These are phyloP conservation scores for Sugiyamaella novakii DNA, from an alignment of 1,139 yeast species.

Conservation along the genomic window DNA sequence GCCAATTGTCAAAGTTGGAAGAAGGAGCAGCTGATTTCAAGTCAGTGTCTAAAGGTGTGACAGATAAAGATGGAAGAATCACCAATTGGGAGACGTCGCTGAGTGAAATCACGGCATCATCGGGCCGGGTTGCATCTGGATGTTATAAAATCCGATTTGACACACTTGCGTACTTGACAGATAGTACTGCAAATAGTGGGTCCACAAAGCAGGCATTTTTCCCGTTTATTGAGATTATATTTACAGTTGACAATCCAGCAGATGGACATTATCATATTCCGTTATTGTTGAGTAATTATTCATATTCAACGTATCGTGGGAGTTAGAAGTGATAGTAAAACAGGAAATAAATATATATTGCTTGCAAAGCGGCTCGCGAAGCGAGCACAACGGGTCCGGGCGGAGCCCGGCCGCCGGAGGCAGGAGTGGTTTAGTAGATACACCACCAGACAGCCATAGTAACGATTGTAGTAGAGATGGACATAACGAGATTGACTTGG, in stretches of 20 bases:
- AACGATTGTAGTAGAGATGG: constrained; percentile 38
- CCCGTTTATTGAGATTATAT: constrained; percentile 80
- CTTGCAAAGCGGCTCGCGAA: constrained; percentile 1
- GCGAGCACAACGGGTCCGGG: constrained; percentile 16
- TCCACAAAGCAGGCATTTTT: constrained; percentile 53
- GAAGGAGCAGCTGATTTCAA: constrained; percentile 32
- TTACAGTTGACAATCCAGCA: constrained; percentile 64
- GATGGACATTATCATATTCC: constrained; percentile 88
- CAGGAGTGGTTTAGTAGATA: neutral
- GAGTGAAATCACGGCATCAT: constrained; percentile 10
- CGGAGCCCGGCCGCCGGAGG: constrained; percentile 12
- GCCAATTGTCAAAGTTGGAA: constrained; percentile 37
- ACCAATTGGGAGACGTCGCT: constrained; percentile 56
- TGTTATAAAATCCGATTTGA: constrained; percentile 36
- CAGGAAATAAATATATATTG: neutral
- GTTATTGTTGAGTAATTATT: constrained; percentile 72
- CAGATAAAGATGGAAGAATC: constrained; percentile 79
- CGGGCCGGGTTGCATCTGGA: constrained; percentile 30
- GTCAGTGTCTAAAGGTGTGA: constrained; percentile 56
- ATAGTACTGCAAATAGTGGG: constrained; percentile 69
- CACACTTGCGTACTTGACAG: constrained; percentile 73
- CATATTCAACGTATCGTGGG: constrained; percentile 89
- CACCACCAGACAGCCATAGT: constrained; percentile 38
- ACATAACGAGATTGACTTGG: constrained; percentile 48
- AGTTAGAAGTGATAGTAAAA: constrained; percentile 43